Percentiles rank a stretch among this genome's conserved stretches.
These are phyloP conservation scores for Neonectria neomacrospora DNA, from an alignment of 2,329 filamentous ascomycete species.

Conservation along the genomic window DNA sequence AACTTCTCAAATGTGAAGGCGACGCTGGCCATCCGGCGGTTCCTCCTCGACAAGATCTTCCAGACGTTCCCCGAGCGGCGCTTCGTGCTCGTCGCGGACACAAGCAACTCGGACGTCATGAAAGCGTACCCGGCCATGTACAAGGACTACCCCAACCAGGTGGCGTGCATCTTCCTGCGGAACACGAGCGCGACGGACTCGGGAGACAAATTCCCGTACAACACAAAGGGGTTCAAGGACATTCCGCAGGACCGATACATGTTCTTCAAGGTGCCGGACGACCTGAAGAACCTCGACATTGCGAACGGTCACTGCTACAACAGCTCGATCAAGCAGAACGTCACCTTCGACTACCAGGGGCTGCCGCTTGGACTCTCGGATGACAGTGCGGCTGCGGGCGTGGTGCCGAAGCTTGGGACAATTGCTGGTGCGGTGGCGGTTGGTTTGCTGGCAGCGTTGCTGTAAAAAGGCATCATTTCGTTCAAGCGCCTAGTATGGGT, in stretches of 20 bases:
- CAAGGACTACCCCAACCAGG: constrained; percentile 74
- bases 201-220: constrained; percentile 77
- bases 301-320: constrained; percentile 76
- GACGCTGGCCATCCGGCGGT: constrained; percentile 76
- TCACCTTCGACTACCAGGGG: constrained; percentile 76
- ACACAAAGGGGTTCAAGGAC: constrained; percentile 76
- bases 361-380: constrained; percentile 59
- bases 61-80: constrained; percentile 79
- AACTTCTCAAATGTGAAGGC: constrained; percentile 83
- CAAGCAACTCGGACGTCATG: constrained; percentile 82
- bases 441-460: constrained; percentile 37
- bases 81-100: constrained; percentile 81
- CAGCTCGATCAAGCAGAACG: constrained; percentile 70
- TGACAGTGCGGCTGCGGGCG: constrained; percentile 45
- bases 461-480: constrained; percentile 25
- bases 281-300: constrained; percentile 74
- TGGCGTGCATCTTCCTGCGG: constrained; percentile 81
- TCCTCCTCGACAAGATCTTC: constrained; percentile 77
- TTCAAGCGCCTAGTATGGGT: neutral
- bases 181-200: constrained; percentile 78
- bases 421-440: constrained; percentile 34
- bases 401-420: constrained; percentile 35
- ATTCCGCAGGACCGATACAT: constrained; percentile 76
- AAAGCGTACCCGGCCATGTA: constrained; percentile 70
- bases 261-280: constrained; percentile 81